Evolutionary conservation across 169 alveolate genomes (phyloP).

Genomic region (Eimeria maxima): DNA sequence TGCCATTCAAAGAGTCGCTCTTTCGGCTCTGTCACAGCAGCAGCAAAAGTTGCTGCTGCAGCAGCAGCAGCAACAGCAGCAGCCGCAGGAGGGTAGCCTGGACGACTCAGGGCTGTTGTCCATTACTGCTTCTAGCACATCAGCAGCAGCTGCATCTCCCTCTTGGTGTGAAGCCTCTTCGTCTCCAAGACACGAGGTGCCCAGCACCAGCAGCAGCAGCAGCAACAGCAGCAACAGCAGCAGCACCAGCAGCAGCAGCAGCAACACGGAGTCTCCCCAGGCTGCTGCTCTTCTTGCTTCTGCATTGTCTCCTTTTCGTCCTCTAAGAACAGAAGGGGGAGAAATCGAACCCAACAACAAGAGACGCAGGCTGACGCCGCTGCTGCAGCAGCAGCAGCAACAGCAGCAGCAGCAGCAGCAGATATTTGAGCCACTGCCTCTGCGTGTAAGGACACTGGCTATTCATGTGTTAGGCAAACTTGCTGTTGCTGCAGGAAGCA

Average conservation of each 20-base stretch:
- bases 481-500: slow-evolving; percentile 18
- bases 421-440: not conserved
- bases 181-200: no score
- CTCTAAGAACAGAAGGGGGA: not conserved
- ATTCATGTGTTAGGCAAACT: slow-evolving; percentile 58
- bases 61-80: slow-evolving; percentile 29
- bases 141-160: not conserved
- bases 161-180: no score
- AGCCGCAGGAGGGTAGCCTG: no score
- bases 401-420: slow-evolving; percentile 45
- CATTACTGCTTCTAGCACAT: not conserved
- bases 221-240: not conserved
- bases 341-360: not conserved
- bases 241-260: slow-evolving; percentile 32
- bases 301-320: slow-evolving; percentile 14
- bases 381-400: slow-evolving; percentile 42
- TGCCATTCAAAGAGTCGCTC: slow-evolving; percentile 17
- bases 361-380: not conserved
- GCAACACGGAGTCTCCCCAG: slow-evolving; percentile 37
- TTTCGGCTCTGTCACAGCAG: not conserved
- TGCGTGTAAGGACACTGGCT: slow-evolving; percentile 58
- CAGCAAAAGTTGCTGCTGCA: slow-evolving; percentile 1
- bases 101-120: not conserved
- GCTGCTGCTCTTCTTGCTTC: not conserved
- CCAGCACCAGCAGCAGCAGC: not conserved